phyloP scores from a whole-genome alignment of 345 rosid genomes.

The Boechera divaricarpa region DNA sequence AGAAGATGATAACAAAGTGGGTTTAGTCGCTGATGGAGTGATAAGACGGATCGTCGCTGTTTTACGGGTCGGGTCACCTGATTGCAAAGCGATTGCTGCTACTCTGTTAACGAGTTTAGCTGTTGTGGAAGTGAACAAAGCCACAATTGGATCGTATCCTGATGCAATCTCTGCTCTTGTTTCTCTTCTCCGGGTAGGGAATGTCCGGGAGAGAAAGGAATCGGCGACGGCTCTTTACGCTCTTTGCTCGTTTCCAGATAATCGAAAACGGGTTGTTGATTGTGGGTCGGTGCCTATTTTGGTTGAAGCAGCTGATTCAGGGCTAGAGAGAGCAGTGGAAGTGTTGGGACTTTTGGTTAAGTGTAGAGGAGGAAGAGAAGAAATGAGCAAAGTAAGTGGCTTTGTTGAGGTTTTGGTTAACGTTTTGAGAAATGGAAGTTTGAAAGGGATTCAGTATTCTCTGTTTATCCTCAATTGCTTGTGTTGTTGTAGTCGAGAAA shows the following conservation, averaged over 20 bases:
- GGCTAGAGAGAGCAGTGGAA: conserved; percentile 86
- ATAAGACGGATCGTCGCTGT: conserved; percentile 61
- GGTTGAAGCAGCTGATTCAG: conserved; percentile 61
- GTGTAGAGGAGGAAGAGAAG: conserved; percentile 88
- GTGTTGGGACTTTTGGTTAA: conserved; percentile 85
- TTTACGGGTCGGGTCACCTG: conserved; percentile 62
- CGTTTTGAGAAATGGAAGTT: conserved; percentile 63
- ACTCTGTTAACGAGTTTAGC: conserved; percentile 91
- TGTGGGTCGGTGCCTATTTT: conserved; percentile 77
- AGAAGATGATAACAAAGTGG: conserved; percentile 93
- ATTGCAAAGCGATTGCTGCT: conserved; percentile 82
- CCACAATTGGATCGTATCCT: conserved; percentile 84
- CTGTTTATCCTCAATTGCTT: conserved; percentile 70
- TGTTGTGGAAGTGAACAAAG: conserved; percentile 94
- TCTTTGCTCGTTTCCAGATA: conserved; percentile 74
- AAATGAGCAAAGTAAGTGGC: conserved; percentile 62
- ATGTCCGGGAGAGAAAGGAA: conserved; percentile 78
- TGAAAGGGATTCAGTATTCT: conserved; percentile 74
- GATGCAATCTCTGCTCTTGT: conserved; percentile 68
- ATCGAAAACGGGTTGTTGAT: conserved; percentile 67
- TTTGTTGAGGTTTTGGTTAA: conserved; percentile 65
- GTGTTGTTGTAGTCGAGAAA: conserved; percentile 59
- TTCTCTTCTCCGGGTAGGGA: conserved; percentile 63
- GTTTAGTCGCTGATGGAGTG: conserved; percentile 94
- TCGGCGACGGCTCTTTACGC: conserved; percentile 92